Evolutionary conservation across 345 rosid species (phyloP).

Genomic region (Dimocarpus longan): DNA sequence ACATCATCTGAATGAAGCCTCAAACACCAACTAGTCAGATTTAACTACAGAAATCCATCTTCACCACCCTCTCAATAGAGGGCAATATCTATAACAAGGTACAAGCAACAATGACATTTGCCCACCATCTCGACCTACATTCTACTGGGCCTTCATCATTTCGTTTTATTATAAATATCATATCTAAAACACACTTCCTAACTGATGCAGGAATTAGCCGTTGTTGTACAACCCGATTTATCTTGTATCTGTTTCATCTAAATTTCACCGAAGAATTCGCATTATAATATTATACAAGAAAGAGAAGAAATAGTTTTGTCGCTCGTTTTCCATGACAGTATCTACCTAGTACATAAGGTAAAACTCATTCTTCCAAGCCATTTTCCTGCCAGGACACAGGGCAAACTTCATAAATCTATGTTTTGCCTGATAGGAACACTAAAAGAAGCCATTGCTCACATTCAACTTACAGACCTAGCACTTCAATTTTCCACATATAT

Average conservation of each 20-base stretch:
- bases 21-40: neutral
- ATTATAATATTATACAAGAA: neutral
- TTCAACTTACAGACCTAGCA: neutral
- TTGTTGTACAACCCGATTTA: neutral
- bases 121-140: constrained; percentile 2
- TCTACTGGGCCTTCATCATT: neutral
- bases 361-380: neutral
- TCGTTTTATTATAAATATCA: neutral
- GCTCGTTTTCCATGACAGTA: neutral
- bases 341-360: neutral
- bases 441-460: no score
- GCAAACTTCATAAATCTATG: neutral
- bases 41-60: neutral
- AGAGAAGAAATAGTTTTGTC: neutral
- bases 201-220: neutral
- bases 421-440: no score
- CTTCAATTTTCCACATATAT: neutral
- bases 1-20: neutral
- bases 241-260: neutral
- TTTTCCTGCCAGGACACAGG: neutral
- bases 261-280: neutral
- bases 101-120: neutral
- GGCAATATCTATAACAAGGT: neutral
- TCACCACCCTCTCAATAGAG: neutral
- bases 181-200: neutral